Evolutionary conservation across 352 stramenopile species (phyloP), one percentile per base, ranked within the genome.

Genomic region (Pythium vanterpoolii): DNA sequence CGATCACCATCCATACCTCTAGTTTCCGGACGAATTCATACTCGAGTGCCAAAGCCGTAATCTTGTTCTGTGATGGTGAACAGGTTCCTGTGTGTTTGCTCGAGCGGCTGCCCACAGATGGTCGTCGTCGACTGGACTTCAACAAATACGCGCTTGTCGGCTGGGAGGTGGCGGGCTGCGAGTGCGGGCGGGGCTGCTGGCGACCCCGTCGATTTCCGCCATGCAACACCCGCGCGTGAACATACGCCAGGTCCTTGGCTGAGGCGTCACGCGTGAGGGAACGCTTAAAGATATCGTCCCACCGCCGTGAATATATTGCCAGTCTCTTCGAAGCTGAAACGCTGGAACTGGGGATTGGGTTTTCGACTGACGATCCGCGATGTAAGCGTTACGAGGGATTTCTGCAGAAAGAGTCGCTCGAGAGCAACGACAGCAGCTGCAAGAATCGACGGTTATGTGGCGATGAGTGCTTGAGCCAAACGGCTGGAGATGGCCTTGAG

Each of bases 21-120:
- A 64, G 38, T 13, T 55, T 49, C 24, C 58, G 39, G n/a, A 65
- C 18, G 8, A 65, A 39, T n/a, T 65, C 49, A 16, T 36, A 65
- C n/a, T n/a, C n/a, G n/a, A n/a, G n/a, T n/a, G n/a, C n/a, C n/a
- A n/a, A n/a, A n/a, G n/a, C n/a, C n/a, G n/a, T n/a, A n/a, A n/a
- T n/a, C n/a, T 3, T 36, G 30, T 5, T 6, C 54, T 1, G 42
- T 10, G 1, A 40, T 4, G 11, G 13, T 14, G 3, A 28, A n/a
- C n/a, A n/a, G n/a, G n/a, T n/a, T n/a, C n/a, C n/a, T 53, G 0
- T n/a, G 6, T 19, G 14, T 13, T 4, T 28, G n/a, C 21, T 46
- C 21, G 14, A 48, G 30, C 7, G 58, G 58, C 58, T 65, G 58
- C 7, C 16, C 46, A 0, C 58, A 42, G 7, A 43, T 49, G 26